Evolutionary conservation across 2,329 filamentous ascomycete species (phyloP).

Genomic region (Colletotrichum euphorbiae): DNA sequence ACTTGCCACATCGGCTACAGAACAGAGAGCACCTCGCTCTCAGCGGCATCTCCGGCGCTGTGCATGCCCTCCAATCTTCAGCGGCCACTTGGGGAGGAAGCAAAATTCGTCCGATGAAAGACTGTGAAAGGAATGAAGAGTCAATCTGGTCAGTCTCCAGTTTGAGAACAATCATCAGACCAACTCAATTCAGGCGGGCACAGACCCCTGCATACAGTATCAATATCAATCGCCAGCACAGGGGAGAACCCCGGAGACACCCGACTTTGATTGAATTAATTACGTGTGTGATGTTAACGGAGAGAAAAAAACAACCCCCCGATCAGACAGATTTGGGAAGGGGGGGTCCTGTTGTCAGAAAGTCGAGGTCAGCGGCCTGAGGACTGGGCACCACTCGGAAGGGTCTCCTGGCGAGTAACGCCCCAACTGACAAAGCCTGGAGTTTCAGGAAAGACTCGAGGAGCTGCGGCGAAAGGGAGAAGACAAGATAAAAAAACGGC

Average conservation of each 20-base stretch:
- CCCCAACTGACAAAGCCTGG: conserved; percentile 21
- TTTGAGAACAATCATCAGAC: conserved; percentile 16
- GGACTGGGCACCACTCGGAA: neutral
- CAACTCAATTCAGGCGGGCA: conserved; percentile 37
- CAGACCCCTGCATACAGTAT: neutral
- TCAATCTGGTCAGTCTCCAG: conserved; percentile 1
- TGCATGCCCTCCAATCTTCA: neutral
- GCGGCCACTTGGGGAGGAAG: neutral
- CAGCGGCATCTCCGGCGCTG: neutral
- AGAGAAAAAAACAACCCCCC: neutral
- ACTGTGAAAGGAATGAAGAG: neutral
- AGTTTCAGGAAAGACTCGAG: conserved; percentile 33
- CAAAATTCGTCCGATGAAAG: neutral
- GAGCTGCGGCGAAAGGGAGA: neutral
- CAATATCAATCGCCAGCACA: neutral
- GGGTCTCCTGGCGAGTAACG: conserved; percentile 10
- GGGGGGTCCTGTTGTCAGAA: conserved; percentile 12
- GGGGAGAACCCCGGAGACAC: neutral
- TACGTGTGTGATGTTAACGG: neutral
- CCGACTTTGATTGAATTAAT: neutral
- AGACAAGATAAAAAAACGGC: conserved; percentile 14
- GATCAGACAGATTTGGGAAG: neutral
- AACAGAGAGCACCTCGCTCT: neutral
- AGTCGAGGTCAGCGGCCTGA: conserved; percentile 16
- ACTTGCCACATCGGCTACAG: neutral